Base-by-base conservation (phyloP, 164 flowering plant genomes). In the Pachysandra terminalis region DNA sequence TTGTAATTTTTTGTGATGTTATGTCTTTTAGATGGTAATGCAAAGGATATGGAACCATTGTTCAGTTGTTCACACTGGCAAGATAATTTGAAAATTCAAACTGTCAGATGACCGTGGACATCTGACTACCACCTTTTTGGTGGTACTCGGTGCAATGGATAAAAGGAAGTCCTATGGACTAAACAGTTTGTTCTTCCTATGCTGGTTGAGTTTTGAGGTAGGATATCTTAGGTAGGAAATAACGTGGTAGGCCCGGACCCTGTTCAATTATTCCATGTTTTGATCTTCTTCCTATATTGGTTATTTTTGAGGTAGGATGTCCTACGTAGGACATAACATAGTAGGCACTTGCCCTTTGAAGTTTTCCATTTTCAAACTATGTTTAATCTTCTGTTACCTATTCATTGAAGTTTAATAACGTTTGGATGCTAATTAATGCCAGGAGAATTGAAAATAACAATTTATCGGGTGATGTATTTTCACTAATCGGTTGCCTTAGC, bases 391-490 rank as follows among this genome's bases (percentile, higher is more conserved):
- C 19, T 64, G 15, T 10, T 28, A 22, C 49, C 25, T 14, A 26
- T 45, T 7, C 4, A 45, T 5, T 67, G 26, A 67, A 32, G 7
- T 15, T 41, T n/a, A 5, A 37, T 52, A 22, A 23, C n/a, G 59
- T 65, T 27, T 57, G 26, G 61, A 3, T 69, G 24, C 56, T 26
- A 28, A 71, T 63, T 32, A 9, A 65, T 76, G 61, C 61, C 86
- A 91, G 95, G 90, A 83, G 81, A 61, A 68, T 91, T 49, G 90
- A 88, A 61, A 67, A 87, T 72, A 90, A 90, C 78, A 90, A 87
- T 67, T 76, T 90, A 68, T 74, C 96, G 0, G 98, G 94, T 45
- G 92, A 85, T 69, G 71, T 90, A 35, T 75, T 66, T 58, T 67
- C 91, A 1, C 78, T 92, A 25, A 64, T 79, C 60, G 84, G 71